Percentiles rank a stretch among this genome's conserved stretches.
phyloP scores from a whole-genome alignment of 108 stramenopile species.

The Pseudonitzschia pungens region DNA sequence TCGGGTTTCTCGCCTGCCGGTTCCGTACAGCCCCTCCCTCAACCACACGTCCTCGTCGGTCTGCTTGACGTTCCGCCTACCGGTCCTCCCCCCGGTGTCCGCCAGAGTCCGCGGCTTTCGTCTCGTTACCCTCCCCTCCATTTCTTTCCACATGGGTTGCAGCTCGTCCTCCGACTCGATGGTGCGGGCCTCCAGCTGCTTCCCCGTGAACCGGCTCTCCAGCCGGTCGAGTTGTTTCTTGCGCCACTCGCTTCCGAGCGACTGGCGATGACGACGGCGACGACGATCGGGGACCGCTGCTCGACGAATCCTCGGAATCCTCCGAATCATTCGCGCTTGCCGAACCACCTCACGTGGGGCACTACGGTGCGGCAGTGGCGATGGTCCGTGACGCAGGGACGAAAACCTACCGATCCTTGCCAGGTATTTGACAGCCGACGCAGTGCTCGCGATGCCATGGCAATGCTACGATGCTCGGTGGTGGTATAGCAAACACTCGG shows the following conservation, averaged over 20 bases:
- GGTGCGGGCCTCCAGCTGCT: constrained; percentile 10
- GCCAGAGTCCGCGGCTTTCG: constrained; percentile 55
- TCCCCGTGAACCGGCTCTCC: constrained; percentile 26
- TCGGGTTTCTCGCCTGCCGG: constrained; percentile 25
- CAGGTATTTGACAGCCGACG: no score
- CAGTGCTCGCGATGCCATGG: no score
- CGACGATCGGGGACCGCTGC: no score
- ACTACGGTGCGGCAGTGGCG: no score
- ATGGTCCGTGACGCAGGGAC: no score
- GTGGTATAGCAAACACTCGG: no score
- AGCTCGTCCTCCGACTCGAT: constrained; percentile 71
- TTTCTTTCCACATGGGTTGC: constrained; percentile 89
- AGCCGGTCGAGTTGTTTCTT: constrained; percentile 44
- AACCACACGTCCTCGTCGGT: constrained; percentile 88
- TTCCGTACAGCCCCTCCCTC: constrained; percentile 66
- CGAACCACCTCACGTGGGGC: no score
- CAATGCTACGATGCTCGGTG: no score
- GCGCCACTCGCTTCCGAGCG: constrained; percentile 33
- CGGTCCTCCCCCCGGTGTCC: constrained; percentile 61
- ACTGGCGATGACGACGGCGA: not conserved
- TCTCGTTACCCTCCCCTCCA: constrained; percentile 80
- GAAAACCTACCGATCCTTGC: no score
- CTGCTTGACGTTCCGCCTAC: constrained; percentile 65
- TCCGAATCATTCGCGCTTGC: no score
- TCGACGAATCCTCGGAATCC: no score